phyloP scores from a whole-genome alignment of 805 yeast genomes.

The Kuraishia cidri region DNA sequence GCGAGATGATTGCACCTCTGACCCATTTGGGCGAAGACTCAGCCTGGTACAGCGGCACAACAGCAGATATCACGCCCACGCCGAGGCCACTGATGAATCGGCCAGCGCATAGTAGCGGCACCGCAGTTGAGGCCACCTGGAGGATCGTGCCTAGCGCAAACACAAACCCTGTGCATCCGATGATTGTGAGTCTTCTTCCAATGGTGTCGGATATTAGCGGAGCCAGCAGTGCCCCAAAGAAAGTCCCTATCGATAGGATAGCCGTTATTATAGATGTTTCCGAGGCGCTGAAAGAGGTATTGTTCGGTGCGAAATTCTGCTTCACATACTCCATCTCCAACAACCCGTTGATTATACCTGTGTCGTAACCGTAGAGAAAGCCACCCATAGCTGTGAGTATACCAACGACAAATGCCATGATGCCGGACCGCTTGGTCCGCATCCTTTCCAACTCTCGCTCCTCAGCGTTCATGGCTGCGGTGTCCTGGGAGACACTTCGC shows the following conservation, averaged over 20 bases:
- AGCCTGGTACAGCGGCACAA: conserved; percentile 76
- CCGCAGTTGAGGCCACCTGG: conserved; percentile 47
- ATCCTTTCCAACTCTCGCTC: no score
- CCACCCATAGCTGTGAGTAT: conserved; percentile 87
- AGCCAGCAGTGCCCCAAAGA: conserved; percentile 53
- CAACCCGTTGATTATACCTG: conserved; percentile 76
- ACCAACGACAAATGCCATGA: conserved; percentile 68
- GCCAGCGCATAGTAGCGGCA: conserved; percentile 57
- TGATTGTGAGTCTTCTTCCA: conserved; percentile 65
- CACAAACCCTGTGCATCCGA: conserved; percentile 48
- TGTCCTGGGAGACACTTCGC: no score
- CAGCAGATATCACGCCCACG: conserved; percentile 74
- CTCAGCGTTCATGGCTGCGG: no score
- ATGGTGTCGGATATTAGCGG: conserved; percentile 59
- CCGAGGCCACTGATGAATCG: conserved; percentile 65
- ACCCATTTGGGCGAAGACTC: conserved; percentile 71
- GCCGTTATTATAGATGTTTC: conserved; percentile 71
- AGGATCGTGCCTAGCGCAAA: conserved; percentile 66
- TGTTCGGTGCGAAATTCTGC: conserved; percentile 40
- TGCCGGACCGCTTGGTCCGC: conserved; percentile 28
- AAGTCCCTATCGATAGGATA: conserved; percentile 75
- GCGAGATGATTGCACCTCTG: conserved; percentile 35
- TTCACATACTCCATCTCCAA: conserved; percentile 68
- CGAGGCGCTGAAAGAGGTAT: conserved; percentile 39
- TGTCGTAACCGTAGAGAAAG: conserved; percentile 81